Evolutionary conservation across 169 alveolate species (phyloP), one percentile per base, ranked within the genome.

Genomic region (Theileria orientalis): DNA sequence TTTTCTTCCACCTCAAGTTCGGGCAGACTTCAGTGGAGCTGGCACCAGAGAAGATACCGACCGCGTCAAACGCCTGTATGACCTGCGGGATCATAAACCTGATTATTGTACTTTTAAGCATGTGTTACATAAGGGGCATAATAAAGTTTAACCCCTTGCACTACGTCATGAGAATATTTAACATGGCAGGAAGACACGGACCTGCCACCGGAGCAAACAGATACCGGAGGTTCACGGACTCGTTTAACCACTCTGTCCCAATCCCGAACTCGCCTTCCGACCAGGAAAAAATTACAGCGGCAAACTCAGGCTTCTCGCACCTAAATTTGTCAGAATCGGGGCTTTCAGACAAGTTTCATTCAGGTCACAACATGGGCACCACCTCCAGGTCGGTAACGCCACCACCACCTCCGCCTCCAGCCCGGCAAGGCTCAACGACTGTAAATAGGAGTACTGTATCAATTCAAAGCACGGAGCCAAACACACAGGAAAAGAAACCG

Each of bases 111-210:
- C 25, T 66, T 29, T 19, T 82, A 32, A 46, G 85, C 9, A n/a
- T 82, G 7, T 78, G 63, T n/a, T 82, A 82, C 51, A 33, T 82
- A 11, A 37, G 70, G 11, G 89, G 89, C 0, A 27, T 60, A 27
- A 54, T 82, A 30, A 72, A 67, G 71, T 82, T 47, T 59, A 72
- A 82, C 46, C 89, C 89, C 35, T 41, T 82, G 44, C 70, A 41
- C 30, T 40, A 37, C 19, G 30, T 74, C 14, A 11, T 73, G 71
- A 40, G 89, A n/a, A 54, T 30, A 16, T 37, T 82, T 19, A 62
- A 77, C 76, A 56, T 74, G 60, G 68, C 76, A 0, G 85, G 76
- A 23, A 74, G 89, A 52, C 76, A 64, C 35, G 75, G 89, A 42
- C 89, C 89, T 2, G 75, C 71, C 1, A 25, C 73, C 0, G 89